Base-by-base conservation (phyloP, 768 basidiomycete species). In the Chiua virens region DNA sequence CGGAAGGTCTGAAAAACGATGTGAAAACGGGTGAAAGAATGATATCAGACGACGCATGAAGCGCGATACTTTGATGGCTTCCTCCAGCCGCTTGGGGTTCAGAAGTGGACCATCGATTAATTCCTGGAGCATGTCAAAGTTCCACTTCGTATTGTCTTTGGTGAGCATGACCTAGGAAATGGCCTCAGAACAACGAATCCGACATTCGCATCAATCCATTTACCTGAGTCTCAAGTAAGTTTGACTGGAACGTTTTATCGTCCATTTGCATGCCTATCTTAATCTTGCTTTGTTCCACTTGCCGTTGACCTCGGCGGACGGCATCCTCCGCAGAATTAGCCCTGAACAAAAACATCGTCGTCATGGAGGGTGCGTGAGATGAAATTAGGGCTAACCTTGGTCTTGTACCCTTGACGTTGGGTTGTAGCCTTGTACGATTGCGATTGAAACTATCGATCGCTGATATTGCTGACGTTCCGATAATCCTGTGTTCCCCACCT, bases 221-320 rank as follows among this genome's bases (percentile, higher is more conserved):
- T 46, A 92, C 92, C 71, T 93, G 90, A 3, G 92, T 92, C 60
- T 97, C 93, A 20, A 94, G 76, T 44, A 99, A 74, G 36, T 78
- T 80, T 5, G 85, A 75, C 63, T 95, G 92, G 70, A 98, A 99
- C 5, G 87, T 81, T 66, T 79, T 86, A 68, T 98, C 97, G 65
- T 99, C 97, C 83, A 98, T 91, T 71, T 92, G 89, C 80, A 97
- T 84, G 53, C 87, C 89, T 64, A 89, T 79, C 65, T 93, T 92
- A 47, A 97, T 76, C 69, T 91, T 94, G 22, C 82, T 86, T 60
- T 93, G 89, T 60, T 97, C 92, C 3, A 95, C 87, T 59, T 93
- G 92, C 53, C 90, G 78, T 69, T 97, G 95, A 13, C 90, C 90
- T 41, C 93, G 80, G 27, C 89, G 82, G 28, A 95, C 79, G 3